These are phyloP conservation scores for Populus hybrid DNA, from an alignment of 441 rosid species.

Conservation along the genomic window DNA sequence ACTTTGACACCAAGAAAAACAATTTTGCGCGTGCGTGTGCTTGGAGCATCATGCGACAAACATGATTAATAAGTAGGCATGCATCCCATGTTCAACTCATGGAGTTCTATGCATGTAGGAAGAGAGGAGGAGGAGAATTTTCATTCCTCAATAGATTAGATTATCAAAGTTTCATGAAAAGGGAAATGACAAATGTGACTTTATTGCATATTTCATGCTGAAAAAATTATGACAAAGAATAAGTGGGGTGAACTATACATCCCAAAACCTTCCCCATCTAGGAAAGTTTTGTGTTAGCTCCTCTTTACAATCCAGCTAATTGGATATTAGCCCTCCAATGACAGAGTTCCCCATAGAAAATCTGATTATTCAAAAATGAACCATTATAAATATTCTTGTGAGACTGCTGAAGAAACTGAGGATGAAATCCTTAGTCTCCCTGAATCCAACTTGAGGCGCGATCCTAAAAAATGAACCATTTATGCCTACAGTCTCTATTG, in stretches of 20 bases:
- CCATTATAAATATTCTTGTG: constrained; percentile 6
- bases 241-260: neutral
- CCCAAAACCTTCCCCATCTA: neutral
- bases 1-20: neutral
- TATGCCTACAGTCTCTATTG: neutral
- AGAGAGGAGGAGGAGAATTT: neutral
- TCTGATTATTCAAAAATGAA: constrained; percentile 20
- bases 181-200: neutral
- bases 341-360: constrained; percentile 13
- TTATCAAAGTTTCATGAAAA: neutral
- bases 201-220: constrained; percentile 15
- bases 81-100: neutral
- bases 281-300: neutral
- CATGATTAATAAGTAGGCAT: neutral
- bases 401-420: constrained; percentile 17
- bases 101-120: neutral
- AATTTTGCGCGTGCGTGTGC: neutral
- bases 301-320: constrained; percentile 15
- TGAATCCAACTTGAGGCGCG: neutral
- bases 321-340: constrained; percentile 2
- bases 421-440: constrained; percentile 5
- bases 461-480: neutral
- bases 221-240: constrained; percentile 6
- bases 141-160: neutral
- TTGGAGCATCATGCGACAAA: neutral